Conservation (phyloP, 176 grass and related monocot species). For the Musa schizocarpa region DNA sequence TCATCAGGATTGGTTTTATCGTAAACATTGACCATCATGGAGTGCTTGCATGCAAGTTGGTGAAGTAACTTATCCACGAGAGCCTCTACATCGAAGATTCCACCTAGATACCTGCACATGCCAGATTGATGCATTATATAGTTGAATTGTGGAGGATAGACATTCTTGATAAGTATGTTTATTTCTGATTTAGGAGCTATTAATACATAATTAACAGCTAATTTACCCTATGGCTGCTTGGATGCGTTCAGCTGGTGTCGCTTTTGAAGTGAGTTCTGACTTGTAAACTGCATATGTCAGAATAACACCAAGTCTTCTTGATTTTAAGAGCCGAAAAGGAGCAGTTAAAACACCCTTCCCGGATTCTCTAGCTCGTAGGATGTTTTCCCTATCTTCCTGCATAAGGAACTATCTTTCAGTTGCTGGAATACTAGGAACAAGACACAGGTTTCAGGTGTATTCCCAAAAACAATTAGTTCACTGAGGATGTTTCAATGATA, state of each 20-base stretch:
- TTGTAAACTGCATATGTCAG: conserved; percentile 88
- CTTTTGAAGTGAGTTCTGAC: conserved; percentile 58
- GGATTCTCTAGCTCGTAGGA: conserved; percentile 62
- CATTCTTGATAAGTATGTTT: neutral
- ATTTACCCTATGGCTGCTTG: conserved; percentile 79
- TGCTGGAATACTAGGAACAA: neutral
- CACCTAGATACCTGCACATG: conserved; percentile 72
- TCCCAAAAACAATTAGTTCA: neutral
- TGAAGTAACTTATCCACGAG: conserved; percentile 86
- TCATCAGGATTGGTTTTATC: conserved; percentile 56
- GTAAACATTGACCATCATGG: conserved; percentile 92
- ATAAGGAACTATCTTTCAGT: neutral
- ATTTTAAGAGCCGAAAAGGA: conserved; percentile 76
- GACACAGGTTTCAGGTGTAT: neutral
- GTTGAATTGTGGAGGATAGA: neutral
- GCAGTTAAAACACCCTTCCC: conserved; percentile 94
- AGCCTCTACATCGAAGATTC: conserved; percentile 95
- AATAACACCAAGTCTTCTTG: conserved; percentile 84
- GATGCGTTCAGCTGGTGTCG: conserved; percentile 47
- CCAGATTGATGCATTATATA: neutral
- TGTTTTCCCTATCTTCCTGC: conserved; percentile 91
- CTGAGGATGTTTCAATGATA: neutral
- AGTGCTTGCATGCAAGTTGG: conserved; percentile 78
- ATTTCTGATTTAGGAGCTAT: neutral
- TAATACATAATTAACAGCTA: neutral